These are phyloP conservation scores for Rhodotorula mucilaginosa DNA, from an alignment of 1,284 basidiomycete genomes.

Conservation along the genomic window DNA sequence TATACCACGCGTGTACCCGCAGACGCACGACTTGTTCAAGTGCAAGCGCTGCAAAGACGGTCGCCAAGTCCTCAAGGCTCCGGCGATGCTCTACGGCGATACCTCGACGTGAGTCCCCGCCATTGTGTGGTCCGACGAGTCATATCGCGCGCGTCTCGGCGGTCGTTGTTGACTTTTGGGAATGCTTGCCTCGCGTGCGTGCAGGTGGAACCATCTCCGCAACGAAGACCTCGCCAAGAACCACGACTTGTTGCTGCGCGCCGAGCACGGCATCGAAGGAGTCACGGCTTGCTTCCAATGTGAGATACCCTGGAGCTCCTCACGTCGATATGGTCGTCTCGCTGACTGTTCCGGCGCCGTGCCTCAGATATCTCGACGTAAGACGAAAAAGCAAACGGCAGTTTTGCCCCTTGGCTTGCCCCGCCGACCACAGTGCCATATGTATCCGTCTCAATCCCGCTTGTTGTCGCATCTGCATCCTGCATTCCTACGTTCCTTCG, in stretches of 20 bases:
- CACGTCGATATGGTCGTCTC: too few relatives aligned
- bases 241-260: constrained; percentile 91
- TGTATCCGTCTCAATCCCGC: neutral
- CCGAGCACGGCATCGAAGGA: constrained; percentile 78
- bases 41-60: constrained; percentile 91
- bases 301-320: neutral
- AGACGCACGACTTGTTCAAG: constrained; percentile 97
- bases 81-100: constrained; percentile 90
- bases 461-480: constrained; percentile 5
- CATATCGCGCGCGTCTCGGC: too few relatives aligned
- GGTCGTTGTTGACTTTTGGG: neutral
- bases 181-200: constrained; percentile 46
- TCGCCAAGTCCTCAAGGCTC: constrained; percentile 76
- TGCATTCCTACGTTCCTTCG: neutral
- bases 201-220: constrained; percentile 95
- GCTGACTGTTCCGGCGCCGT: neutral
- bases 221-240: constrained; percentile 83
- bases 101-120: constrained; percentile 79
- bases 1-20: constrained; percentile 44
- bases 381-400: neutral
- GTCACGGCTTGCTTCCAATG: constrained; percentile 58
- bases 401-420: neutral
- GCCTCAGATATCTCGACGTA: constrained; percentile 31
- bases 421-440: neutral
- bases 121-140: too few relatives aligned